Base-by-base conservation (phyloP, 306 rosid species). In the Urtica urens region DNA sequence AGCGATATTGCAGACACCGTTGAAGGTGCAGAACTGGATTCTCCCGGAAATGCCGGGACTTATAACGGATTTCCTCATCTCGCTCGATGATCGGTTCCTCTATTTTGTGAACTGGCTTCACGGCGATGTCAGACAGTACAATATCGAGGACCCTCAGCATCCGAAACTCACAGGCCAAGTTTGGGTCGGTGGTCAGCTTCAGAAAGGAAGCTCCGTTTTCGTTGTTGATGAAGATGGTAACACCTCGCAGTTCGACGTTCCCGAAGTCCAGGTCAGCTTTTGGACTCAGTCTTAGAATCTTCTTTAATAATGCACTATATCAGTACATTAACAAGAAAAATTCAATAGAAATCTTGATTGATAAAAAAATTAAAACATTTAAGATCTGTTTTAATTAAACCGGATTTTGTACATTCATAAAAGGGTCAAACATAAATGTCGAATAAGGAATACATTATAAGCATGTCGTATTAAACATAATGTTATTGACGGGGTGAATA, bases 11-110 rank as follows among this genome's bases (percentile, higher is more conserved):
- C 93, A 72, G 59, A 68, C 77, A 50, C 72, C 93, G 22, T 45
- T 84, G 75, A 79, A 84, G 74, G 97, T 88, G 65, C 80, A 81
- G 49, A 88, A 81, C 66, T 88, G 97, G 97, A 64, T 81, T 57
- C 90, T 88, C 63, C 93, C 95, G 12, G 93, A 90, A 64, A 72
- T 90, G 97, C 87, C 97, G 11, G 97, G 97, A 64, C 90, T 90
- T 46, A 79, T 84, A 39, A 90, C 95, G 24, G 93, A 84, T 66
- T 81, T 84, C 58, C 71, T 90, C 58, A 72, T 90, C 34, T 90
- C 97, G 14, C 90, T 90, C 9, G 95, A 90, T 49, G 97, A 84
- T 46, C 93, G 87, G 49, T 90, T 78, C 62, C 60, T 90, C 42
- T 84, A 84, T 72, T 64, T 79, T 10, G 90, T 68, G 72, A 90